phyloP scores from a whole-genome alignment of 1,284 basidiomycete species.

The Ustilago shanxiensis region DNA sequence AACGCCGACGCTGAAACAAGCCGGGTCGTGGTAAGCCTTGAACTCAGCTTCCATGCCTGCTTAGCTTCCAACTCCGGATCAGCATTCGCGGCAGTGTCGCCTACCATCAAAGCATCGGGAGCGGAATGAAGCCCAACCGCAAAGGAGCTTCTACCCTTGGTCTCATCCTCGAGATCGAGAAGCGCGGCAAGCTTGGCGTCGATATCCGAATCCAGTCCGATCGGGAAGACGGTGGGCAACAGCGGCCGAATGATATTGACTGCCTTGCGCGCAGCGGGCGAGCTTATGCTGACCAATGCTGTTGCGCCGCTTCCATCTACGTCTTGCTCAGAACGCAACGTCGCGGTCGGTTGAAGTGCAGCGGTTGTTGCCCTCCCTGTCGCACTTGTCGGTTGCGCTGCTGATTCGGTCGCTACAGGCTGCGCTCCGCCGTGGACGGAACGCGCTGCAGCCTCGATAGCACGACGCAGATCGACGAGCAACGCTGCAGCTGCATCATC shows the following conservation, averaged over 20 bases:
- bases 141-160: constrained; percentile 4
- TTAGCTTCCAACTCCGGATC: neutral
- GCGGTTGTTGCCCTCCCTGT: neutral
- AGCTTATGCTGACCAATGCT: constrained; percentile 20
- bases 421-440: constrained; percentile 22
- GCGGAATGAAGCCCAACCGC: constrained; percentile 31
- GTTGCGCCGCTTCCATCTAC: neutral
- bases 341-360: constrained; percentile 13
- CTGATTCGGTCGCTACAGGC: constrained; percentile 3
- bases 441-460: constrained; percentile 61
- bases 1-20: constrained; percentile 34
- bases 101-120: constrained; percentile 36
- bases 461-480: constrained; percentile 61
- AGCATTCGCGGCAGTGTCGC: neutral
- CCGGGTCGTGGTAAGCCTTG: constrained; percentile 33
- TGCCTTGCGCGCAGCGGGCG: constrained; percentile 50
- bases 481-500: constrained; percentile 38
- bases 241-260: constrained; percentile 56
- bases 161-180: constrained; percentile 28
- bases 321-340: constrained; percentile 22
- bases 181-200: constrained; percentile 31
- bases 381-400: neutral
- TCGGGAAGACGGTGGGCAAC: constrained; percentile 53
- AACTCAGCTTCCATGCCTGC: constrained; percentile 36
- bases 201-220: constrained; percentile 34